These are phyloP conservation scores for Athelia sp. DNA, from an alignment of 1,284 basidiomycete species.

Conservation along the genomic window DNA sequence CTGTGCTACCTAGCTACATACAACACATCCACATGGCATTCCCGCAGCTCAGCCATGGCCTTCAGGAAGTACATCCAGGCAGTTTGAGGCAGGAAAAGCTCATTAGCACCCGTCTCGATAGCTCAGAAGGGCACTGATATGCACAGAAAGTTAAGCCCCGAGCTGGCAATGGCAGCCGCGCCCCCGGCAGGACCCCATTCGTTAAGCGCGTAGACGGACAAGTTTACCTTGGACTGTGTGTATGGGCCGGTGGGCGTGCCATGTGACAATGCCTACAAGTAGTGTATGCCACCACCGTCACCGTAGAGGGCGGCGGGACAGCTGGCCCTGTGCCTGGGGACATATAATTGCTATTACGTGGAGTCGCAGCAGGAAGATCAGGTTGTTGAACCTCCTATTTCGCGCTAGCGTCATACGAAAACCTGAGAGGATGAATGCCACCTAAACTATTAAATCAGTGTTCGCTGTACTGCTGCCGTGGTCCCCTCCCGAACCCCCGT, in stretches of 20 bases:
- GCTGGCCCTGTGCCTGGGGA: slow-evolving; percentile 30
- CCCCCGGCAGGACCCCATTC: slow-evolving; percentile 23
- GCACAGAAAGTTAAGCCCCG: slow-evolving; percentile 78
- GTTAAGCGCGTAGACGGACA: slow-evolving; percentile 63
- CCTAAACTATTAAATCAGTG: too few relatives aligned
- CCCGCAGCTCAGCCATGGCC: too few relatives aligned
- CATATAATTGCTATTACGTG: slow-evolving; percentile 12
- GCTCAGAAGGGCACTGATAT: slow-evolving; percentile 83
- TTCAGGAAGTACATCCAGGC: slow-evolving; percentile 64
- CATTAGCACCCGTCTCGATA: slow-evolving; percentile 57
- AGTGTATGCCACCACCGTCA: slow-evolving; percentile 36
- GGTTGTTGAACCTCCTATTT: too few relatives aligned
- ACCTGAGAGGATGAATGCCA: too few relatives aligned
- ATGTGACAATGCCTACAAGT: slow-evolving; percentile 56
- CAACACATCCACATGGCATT: too few relatives aligned
- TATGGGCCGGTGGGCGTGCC: slow-evolving; percentile 32
- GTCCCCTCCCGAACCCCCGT: too few relatives aligned
- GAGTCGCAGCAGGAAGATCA: slow-evolving; percentile 12
- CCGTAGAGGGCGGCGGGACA: slow-evolving; percentile 37
- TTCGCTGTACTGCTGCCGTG: too few relatives aligned
- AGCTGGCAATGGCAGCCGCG: slow-evolving; percentile 71
- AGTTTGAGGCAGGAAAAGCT: slow-evolving; percentile 53
- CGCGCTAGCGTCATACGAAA: too few relatives aligned
- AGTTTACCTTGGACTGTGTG: slow-evolving; percentile 36
- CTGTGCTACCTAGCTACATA: too few relatives aligned